Conservation (phyloP, 2,329 filamentous ascomycete species). For the Ustilaginoidea virens region DNA sequence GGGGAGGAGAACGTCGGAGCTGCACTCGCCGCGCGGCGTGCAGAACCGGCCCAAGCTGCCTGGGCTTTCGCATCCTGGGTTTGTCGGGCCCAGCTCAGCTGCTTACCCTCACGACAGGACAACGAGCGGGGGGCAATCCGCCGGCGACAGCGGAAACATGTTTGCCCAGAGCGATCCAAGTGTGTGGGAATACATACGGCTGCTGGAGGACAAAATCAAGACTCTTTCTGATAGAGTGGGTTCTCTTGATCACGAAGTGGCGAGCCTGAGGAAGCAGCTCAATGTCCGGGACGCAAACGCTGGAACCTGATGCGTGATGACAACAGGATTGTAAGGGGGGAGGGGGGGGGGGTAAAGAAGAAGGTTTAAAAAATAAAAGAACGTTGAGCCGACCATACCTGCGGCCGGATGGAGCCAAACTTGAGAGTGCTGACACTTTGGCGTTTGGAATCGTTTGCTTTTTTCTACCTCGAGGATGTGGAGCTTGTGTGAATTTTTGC, state of each 20-base stretch:
- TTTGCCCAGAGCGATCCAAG: slow-evolving; percentile 46
- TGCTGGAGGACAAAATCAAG: slow-evolving; percentile 42
- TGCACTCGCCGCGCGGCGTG: slow-evolving; percentile 35
- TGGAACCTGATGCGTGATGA: slow-evolving; percentile 1
- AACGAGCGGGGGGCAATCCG: slow-evolving; percentile 36
- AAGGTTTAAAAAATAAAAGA: too few species aligned
- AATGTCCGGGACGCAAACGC: slow-evolving; percentile 14
- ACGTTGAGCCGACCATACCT: too few species aligned
- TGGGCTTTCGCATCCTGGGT: slow-evolving; percentile 20
- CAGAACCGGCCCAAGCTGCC: slow-evolving; percentile 23
- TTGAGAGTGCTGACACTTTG: too few species aligned
- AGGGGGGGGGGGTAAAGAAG: too few species aligned
- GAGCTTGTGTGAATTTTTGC: too few species aligned
- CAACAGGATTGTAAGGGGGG: too few species aligned
- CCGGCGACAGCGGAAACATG: slow-evolving; percentile 49
- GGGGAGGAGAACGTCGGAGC: slow-evolving; percentile 38
- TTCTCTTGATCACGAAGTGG: slow-evolving; percentile 18
- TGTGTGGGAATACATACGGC: slow-evolving; percentile 58
- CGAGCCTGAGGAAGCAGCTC: slow-evolving; percentile 18
- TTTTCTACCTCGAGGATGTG: too few species aligned
- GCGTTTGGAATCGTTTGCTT: too few species aligned
- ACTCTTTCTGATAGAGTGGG: slow-evolving; percentile 18
- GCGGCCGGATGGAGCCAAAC: too few species aligned
- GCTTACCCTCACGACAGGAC: slow-evolving; percentile 17
- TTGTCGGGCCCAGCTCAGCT: slow-evolving; percentile 15